phyloP scores from a whole-genome alignment of 768 basidiomycete genomes.

The Boletus fagicola region DNA sequence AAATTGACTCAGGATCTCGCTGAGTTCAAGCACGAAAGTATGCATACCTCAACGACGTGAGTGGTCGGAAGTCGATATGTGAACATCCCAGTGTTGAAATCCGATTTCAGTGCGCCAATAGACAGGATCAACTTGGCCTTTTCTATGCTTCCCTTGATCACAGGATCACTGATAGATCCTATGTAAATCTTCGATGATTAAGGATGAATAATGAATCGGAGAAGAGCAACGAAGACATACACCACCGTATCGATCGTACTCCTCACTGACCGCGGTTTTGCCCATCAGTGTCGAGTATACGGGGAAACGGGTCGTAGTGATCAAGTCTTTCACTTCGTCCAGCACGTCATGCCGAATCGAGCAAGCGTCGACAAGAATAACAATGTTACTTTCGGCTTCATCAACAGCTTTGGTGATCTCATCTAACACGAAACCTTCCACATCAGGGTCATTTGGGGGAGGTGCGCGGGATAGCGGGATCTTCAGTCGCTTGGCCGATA shows the following conservation, averaged over 20 bases:
- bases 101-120: constrained; percentile 65
- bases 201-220: background rate
- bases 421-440: constrained; percentile 69
- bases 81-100: constrained; percentile 90
- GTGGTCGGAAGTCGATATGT: constrained; percentile 64
- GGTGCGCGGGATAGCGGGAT: constrained; percentile 51
- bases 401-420: constrained; percentile 67
- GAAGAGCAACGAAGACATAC: constrained; percentile 42
- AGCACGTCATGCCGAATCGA: constrained; percentile 67
- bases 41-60: constrained; percentile 60
- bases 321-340: constrained; percentile 60
- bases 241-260: constrained; percentile 72
- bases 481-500: constrained; percentile 61
- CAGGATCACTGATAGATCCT: constrained; percentile 65
- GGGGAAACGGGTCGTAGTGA: constrained; percentile 64
- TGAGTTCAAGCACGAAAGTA: background rate
- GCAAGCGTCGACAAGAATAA: constrained; percentile 83
- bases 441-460: constrained; percentile 53
- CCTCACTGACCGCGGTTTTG: constrained; percentile 72
- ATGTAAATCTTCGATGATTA: constrained; percentile 60
- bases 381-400: constrained; percentile 55
- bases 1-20: background rate
- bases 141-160: constrained; percentile 71
- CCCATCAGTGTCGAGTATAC: constrained; percentile 82
- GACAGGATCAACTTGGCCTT: constrained; percentile 71